phyloP scores from a whole-genome alignment of 495 filamentous ascomycete species.

The Xylaria castorea region DNA sequence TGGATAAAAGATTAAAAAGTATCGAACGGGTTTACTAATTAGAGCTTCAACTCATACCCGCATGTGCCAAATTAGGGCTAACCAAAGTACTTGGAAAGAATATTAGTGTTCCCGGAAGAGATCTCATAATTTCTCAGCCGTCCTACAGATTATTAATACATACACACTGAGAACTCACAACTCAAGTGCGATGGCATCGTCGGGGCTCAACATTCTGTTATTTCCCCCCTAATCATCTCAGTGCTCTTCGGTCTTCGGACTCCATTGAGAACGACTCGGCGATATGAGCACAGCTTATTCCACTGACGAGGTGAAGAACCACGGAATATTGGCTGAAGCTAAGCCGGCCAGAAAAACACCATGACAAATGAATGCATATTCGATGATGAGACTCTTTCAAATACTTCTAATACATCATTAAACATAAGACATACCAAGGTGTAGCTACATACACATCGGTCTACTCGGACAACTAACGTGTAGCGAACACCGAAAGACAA shows the following conservation, averaged over 20 bases:
- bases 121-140: background rate
- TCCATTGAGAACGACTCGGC: background rate
- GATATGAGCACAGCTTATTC: background rate
- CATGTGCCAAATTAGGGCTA: background rate
- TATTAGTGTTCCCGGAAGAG: background rate
- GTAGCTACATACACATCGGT: background rate
- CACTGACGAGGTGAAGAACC: background rate
- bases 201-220: background rate
- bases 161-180: background rate
- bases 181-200: background rate
- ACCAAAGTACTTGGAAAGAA: too few relatives aligned
- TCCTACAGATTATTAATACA: background rate
- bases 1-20: background rate
- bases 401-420: too few relatives aligned
- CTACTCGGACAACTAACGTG: conserved; percentile 13
- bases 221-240: background rate
- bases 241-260: conserved; percentile 4
- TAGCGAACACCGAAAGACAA: conserved; percentile 21
- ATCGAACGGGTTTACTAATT: background rate
- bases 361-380: background rate
- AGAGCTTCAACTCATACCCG: background rate
- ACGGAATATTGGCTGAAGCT: background rate
- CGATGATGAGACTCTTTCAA: background rate
- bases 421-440: background rate
- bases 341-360: background rate